Evolutionary conservation across 768 basidiomycete genomes (phyloP).

Genomic region (Suillus sp.): DNA sequence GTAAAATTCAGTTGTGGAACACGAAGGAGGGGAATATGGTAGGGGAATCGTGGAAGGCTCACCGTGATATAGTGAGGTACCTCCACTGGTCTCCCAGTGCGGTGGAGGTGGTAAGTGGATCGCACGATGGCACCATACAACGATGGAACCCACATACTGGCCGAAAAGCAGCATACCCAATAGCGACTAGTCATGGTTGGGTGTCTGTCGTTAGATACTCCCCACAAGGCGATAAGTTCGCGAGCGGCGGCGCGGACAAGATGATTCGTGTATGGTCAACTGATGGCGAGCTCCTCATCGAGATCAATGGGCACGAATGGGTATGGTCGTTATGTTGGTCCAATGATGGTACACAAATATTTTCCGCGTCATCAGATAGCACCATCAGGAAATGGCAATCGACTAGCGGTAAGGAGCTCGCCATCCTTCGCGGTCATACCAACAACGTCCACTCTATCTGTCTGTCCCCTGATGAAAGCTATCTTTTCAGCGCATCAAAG

Average conservation of each 20-base stretch:
- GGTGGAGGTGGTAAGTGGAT: constrained; percentile 14
- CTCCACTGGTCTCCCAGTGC: constrained; percentile 20
- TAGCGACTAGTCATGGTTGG: neutral
- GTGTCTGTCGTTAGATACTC: neutral
- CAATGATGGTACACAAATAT: neutral
- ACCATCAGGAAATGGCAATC: neutral
- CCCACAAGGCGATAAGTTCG: neutral
- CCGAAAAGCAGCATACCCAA: neutral
- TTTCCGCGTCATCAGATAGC: neutral
- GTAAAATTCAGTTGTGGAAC: neutral
- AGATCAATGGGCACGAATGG: neutral
- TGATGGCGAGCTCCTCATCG: neutral
- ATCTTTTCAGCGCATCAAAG: neutral
- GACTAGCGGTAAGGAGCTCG: neutral
- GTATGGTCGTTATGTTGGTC: neutral
- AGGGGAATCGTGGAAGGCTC: neutral
- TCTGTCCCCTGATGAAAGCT: neutral
- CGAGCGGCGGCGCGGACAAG: neutral
- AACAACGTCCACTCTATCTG: neutral
- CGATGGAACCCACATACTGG: constrained; percentile 17
- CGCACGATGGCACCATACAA: constrained; percentile 16
- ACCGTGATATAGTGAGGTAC: constrained; percentile 4
- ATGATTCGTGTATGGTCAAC: neutral
- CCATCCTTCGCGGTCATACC: neutral
- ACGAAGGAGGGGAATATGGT: neutral